Conservation (phyloP, 2,329 filamentous ascomycete genomes). For the Scedosporium dehoogii region DNA sequence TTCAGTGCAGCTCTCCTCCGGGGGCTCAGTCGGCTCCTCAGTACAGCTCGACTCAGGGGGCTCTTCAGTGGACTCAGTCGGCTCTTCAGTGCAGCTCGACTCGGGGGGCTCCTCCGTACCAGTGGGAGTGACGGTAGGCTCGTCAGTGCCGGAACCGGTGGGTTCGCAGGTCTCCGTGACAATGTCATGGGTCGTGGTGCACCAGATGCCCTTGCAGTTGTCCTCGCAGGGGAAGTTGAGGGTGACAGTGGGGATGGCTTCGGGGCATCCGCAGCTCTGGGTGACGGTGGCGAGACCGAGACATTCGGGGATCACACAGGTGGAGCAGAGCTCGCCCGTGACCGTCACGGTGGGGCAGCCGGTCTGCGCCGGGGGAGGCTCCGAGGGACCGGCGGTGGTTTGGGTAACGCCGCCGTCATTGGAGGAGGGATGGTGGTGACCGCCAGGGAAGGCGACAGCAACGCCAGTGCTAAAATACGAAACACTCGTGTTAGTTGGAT, state of each 20-base stretch:
- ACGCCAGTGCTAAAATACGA: not conserved
- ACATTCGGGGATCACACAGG: conserved; percentile 21
- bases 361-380: conserved; percentile 1
- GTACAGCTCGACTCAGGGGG: not conserved
- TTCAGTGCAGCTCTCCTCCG: not conserved
- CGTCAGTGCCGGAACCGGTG: not conserved
- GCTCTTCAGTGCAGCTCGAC: not conserved
- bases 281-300: conserved; percentile 19
- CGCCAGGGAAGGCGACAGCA: not conserved
- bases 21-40: not conserved
- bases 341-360: conserved; percentile 24
- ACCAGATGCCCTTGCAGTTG: not conserved
- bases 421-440: not conserved
- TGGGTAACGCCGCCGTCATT: not conserved
- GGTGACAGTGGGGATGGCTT: conserved; percentile 3
- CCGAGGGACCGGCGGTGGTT: not conserved
- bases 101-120: not conserved
- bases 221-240: conserved; percentile 7
- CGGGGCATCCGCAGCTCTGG: conserved; percentile 4
- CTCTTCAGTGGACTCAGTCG: not conserved
- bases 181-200: not conserved
- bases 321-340: conserved; percentile 21
- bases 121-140: not conserved
- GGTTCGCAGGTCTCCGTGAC: not conserved
- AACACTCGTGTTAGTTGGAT: not conserved